These are phyloP conservation scores for Starmerella bombi DNA, from an alignment of 805 yeast species.

Conservation along the genomic window DNA sequence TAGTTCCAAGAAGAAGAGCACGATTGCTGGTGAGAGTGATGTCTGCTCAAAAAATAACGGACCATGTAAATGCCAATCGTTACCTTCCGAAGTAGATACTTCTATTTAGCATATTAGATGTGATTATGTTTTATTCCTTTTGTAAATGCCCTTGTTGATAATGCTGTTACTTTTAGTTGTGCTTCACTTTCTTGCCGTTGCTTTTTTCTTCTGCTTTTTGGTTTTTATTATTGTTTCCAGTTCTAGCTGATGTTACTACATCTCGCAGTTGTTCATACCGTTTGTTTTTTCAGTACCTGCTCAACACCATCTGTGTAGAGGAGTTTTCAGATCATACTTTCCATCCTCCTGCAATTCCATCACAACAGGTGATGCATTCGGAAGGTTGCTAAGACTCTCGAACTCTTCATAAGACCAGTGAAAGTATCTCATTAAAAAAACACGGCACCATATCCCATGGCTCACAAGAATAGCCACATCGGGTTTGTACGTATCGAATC, in stretches of 20 bases:
- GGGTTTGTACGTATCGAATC: conserved; percentile 57
- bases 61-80: neutral
- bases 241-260: too few relatives aligned
- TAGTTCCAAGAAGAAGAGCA: too few relatives aligned
- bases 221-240: too few relatives aligned
- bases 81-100: neutral
- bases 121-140: too few relatives aligned
- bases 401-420: conserved; percentile 85
- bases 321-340: conserved; percentile 46
- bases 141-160: too few relatives aligned
- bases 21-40: too few relatives aligned
- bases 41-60: neutral
- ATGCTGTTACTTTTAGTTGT: too few relatives aligned
- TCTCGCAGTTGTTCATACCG: too few relatives aligned
- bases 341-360: conserved; percentile 48
- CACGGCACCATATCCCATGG: conserved; percentile 91
- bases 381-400: conserved; percentile 68
- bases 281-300: neutral
- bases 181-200: too few relatives aligned
- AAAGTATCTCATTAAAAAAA: conserved; percentile 87
- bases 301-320: conserved; percentile 53
- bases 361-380: conserved; percentile 69
- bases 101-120: too few relatives aligned
- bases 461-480: conserved; percentile 71
- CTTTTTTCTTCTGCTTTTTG: too few relatives aligned